Evolutionary conservation across 306 rosid genomes (phyloP), one percentile per base, ranked within the genome.

Genomic region (Trifolium pratense): DNA sequence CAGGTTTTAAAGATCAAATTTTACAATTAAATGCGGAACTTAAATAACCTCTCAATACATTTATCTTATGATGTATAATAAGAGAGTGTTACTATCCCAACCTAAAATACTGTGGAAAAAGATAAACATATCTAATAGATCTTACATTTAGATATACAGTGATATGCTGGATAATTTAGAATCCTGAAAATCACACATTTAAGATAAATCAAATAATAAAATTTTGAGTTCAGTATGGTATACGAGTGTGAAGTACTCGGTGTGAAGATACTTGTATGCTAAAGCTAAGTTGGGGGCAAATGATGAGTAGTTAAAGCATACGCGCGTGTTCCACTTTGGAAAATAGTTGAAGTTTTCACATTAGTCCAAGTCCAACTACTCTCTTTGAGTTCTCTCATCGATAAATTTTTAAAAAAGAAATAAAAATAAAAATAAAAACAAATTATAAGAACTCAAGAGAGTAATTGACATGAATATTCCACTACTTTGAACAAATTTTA

Each of bases 281-380:
- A 37, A 39, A 45, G n/a, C 13, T 17, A 39, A 53, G 60, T 56
- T 56, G 7, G 61, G 57, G 11, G 37, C 49, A 42, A 76, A 67
- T 45, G 18, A 58, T 15, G 75, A n/a, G n/a, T n/a, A n/a, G n/a
- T n/a, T n/a, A n/a, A n/a, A n/a, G n/a, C n/a, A n/a, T n/a, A n/a
- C n/a, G n/a, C n/a, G n/a, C n/a, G n/a, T n/a, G n/a, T n/a, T n/a
- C 37, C 52, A 36, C 72, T 53, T 70, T 14, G 62, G 45, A 69
- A 32, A 69, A 69, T 14, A 32, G 51, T 3, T 69, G 32, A 52
- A 17, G 32, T 18, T 18, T 13, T 17, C 36, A 52, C 63, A 53
- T 7, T n/a, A n/a, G n/a, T n/a, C n/a, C n/a, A n/a, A n/a, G n/a
- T n/a, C n/a, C n/a, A n/a, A n/a, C n/a, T n/a, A n/a, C n/a, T n/a